Base-by-base conservation (phyloP, 2,329 filamentous ascomycete species). In the Calonectria leucothoes region DNA sequence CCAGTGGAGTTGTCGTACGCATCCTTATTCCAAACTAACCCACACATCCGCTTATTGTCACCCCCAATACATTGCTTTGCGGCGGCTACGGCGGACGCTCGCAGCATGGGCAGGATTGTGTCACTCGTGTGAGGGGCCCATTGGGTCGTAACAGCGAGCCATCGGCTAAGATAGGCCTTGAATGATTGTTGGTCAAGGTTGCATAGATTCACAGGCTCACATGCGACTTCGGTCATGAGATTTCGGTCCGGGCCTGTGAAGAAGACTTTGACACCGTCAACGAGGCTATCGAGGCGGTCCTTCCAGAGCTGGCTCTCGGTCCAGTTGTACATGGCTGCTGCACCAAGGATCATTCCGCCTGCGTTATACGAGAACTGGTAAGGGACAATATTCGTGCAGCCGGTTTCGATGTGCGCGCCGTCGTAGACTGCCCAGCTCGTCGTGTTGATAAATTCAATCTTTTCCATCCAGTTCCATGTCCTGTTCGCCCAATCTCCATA, bases 401-500 rank as follows among this genome's bases (percentile, higher is more conserved):
- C 91, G 35, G 85, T 84, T 7, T 84, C 84, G 39, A 89, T 89
- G 66, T 91, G 88, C 7, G 89, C 88, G 39, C 93, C 93, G 77
- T 93, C 93, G 76, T 88, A 93, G 23, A 94, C 86, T 61, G 89
- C 87, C 81, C 90, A 94, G 4, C 89, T 85, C 8, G 88, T 82
- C 11, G 73, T 66, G 79, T 91, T 87, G 73, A 94, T 89, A 67
- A 94, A 88, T 0, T 90, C 86, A 57, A 91, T 85, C 8, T 80
- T 82, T 4, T 83, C 81, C 83, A 91, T 92, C 93, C 93, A 95
- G 64, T 94, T 88, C 86, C 94, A 98, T 0, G 91, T 90, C 77
- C 86, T 92, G 25, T 92, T 90, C 0, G 94, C 94, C 94, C 94
- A 97, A 6, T 95, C 90, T 1, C 91, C 88, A 81, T 97, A 98